phyloP scores from a whole-genome alignment of 345 rosid species.

The Citrus sp. region DNA sequence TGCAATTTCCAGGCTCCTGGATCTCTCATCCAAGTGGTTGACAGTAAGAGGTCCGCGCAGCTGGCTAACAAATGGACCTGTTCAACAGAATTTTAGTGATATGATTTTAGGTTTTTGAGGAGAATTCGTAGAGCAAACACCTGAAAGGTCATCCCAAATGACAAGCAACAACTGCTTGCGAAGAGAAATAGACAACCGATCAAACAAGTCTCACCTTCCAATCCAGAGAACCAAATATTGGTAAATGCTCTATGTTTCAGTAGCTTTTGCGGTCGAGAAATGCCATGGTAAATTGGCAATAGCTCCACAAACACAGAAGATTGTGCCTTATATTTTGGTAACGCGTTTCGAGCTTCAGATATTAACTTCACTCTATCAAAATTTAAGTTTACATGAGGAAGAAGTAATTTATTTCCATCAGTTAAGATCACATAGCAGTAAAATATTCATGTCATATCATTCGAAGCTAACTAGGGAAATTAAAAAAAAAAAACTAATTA shows the following conservation, averaged over 20 bases:
- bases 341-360: conserved; percentile 17
- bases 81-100: background rate
- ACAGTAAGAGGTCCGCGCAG: conserved; percentile 45
- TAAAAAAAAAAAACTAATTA: too few relatives aligned
- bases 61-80: conserved; percentile 44
- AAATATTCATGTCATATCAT: too few relatives aligned
- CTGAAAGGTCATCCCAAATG: conserved; percentile 54
- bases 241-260: background rate
- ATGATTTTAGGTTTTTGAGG: background rate
- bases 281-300: conserved; percentile 34
- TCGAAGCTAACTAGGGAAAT: too few relatives aligned
- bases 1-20: conserved; percentile 30
- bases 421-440: too few relatives aligned
- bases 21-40: conserved; percentile 42
- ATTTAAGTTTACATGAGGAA: background rate
- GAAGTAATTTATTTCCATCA: too few relatives aligned
- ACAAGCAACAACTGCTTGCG: conserved; percentile 30
- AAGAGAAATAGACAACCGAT: conserved; percentile 47
- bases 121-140: conserved; percentile 14
- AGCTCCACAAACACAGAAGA: conserved; percentile 50
- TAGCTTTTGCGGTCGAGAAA: conserved; percentile 34
- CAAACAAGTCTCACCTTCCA: conserved; percentile 36
- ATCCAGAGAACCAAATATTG: background rate
- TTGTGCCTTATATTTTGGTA: conserved; percentile 33
- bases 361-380: conserved; percentile 9